phyloP scores from a whole-genome alignment of 331 rosid species.

The Malus hybrid region DNA sequence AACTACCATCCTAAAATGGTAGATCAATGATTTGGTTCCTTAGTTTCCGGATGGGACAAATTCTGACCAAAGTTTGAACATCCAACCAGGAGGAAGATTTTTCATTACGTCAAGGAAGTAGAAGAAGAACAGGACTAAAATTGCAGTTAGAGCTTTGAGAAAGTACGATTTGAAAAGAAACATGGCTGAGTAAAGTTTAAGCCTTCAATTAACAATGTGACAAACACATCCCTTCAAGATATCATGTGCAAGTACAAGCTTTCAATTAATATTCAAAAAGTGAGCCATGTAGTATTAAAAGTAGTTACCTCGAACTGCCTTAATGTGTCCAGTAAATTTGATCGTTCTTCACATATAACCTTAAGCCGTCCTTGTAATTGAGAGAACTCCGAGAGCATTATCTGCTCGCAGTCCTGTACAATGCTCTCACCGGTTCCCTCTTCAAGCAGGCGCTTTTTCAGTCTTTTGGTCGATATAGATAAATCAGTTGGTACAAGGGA shows the following conservation, averaged over 20 bases:
- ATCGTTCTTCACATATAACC: conserved; percentile 57
- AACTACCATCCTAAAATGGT: too few species aligned
- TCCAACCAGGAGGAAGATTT: background rate
- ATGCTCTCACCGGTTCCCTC: conserved; percentile 64
- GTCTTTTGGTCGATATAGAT: conserved; percentile 62
- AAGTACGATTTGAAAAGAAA: background rate
- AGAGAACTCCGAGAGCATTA: conserved; percentile 71
- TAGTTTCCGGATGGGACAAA: too few species aligned
- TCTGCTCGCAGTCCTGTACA: conserved; percentile 80
- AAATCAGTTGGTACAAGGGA: conserved; percentile 45
- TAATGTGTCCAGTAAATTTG: conserved; percentile 69
- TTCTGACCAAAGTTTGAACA: too few species aligned
- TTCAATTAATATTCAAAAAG: background rate
- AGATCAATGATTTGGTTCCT: background rate
- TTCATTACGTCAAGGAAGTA: background rate
- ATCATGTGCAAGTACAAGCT: background rate
- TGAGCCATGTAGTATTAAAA: background rate
- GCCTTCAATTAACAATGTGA: too few species aligned
- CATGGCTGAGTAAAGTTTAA: background rate
- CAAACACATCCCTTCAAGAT: background rate
- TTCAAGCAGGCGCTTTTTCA: conserved; percentile 59
- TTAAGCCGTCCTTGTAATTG: conserved; percentile 54
- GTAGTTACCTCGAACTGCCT: conserved; percentile 79
- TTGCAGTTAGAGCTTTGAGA: background rate
- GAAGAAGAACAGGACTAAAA: too few species aligned